Evolutionary conservation across 176 grass and related monocot genomes (phyloP).

Genomic region (Phyllostachys edulis): DNA sequence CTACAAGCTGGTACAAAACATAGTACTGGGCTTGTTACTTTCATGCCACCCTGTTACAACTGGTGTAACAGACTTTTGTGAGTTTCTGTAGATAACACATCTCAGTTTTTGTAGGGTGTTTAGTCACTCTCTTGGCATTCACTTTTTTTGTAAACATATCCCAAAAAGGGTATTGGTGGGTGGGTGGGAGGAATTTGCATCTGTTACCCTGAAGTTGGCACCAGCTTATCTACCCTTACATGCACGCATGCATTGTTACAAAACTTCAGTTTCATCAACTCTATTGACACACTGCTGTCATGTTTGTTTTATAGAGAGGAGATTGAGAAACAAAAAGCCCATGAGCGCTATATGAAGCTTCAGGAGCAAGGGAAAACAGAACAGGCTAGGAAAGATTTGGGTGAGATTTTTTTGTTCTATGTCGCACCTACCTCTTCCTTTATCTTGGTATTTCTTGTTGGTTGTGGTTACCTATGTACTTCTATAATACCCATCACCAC

Average conservation of each 20-base stretch:
- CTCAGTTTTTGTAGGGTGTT: neutral
- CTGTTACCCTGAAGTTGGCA: neutral
- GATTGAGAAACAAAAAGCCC: constrained; percentile 92
- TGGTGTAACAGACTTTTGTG: neutral
- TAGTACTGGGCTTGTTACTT: neutral
- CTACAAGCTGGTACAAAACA: neutral
- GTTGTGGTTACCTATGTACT: neutral
- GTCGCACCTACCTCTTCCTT: neutral
- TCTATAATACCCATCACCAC: constrained; percentile 1
- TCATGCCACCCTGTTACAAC: neutral
- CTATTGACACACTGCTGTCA: neutral
- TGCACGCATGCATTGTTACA: neutral
- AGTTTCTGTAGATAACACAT: neutral
- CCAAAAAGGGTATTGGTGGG: neutral
- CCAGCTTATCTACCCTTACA: neutral
- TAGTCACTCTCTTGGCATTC: neutral
- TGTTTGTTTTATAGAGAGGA: constrained; percentile 67
- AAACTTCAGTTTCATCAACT: neutral
- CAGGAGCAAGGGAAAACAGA: constrained; percentile 99
- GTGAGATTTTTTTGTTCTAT: constrained; percentile 51
- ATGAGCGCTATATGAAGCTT: constrained; percentile 98
- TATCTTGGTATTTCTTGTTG: neutral
- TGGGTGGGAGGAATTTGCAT: neutral
- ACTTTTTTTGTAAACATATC: neutral
- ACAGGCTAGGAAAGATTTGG: constrained; percentile 90